Evolutionary conservation across 352 stramenopile genomes (phyloP).

Genomic region (Pythium volutum): DNA sequence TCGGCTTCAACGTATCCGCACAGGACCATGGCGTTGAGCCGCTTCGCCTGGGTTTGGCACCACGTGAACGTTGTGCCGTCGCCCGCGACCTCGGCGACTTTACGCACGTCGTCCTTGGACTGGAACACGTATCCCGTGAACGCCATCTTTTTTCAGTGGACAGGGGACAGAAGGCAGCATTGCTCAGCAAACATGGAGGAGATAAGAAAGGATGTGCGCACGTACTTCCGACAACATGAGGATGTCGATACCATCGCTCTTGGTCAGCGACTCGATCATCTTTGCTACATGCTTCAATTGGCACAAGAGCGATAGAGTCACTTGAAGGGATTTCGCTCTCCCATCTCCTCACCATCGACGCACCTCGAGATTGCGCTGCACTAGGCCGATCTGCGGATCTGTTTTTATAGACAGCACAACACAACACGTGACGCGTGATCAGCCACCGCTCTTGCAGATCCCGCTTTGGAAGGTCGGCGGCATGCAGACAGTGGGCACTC

Average conservation of each 20-base stretch:
- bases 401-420: not conserved
- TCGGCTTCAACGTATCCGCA: constrained; percentile 69
- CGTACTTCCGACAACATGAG: constrained; percentile 78
- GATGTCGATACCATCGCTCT: constrained; percentile 53
- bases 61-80: constrained; percentile 59
- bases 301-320: not conserved
- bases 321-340: no score
- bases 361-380: constrained; percentile 72
- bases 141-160: constrained; percentile 49
- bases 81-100: constrained; percentile 57
- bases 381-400: constrained; percentile 69
- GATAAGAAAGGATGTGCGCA: not conserved
- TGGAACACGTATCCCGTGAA: constrained; percentile 83
- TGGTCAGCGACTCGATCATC: constrained; percentile 54
- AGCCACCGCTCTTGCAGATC: not conserved
- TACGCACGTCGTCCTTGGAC: constrained; percentile 45
- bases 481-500: not conserved
- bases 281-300: constrained; percentile 51
- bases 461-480: not conserved
- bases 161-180: no score
- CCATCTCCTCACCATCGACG: not conserved
- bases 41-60: constrained; percentile 61
- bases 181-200: not conserved
- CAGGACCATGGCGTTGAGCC: constrained; percentile 59
- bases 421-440: not conserved